phyloP scores from a whole-genome alignment of 2,329 filamentous ascomycete species.

The Microdochium nivale region DNA sequence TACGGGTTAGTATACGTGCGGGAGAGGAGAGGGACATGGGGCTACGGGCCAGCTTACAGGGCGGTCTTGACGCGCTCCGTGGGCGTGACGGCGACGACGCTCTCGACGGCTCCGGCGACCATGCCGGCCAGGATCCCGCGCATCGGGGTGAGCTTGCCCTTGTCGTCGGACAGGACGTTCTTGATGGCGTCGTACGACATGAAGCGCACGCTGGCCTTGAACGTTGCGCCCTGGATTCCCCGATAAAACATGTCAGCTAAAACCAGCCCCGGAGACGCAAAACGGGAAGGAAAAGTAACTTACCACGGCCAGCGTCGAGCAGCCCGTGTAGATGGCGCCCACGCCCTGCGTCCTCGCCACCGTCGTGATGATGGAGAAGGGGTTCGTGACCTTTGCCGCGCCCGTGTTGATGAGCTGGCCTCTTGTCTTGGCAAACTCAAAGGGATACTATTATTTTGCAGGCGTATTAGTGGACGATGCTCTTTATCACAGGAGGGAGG shows the following conservation, averaged over 20 bases:
- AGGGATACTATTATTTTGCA: slow-evolving; percentile 35
- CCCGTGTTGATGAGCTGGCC: slow-evolving; percentile 35
- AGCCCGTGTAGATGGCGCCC: slow-evolving; percentile 52
- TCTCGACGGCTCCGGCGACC: slow-evolving; percentile 52
- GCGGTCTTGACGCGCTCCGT: slow-evolving; percentile 63
- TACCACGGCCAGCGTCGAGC: slow-evolving; percentile 38
- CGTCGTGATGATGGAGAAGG: slow-evolving; percentile 42
- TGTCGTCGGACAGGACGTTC: slow-evolving; percentile 43
- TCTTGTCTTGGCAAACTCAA: slow-evolving; percentile 57
- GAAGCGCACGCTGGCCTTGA: slow-evolving; percentile 59
- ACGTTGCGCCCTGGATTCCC: slow-evolving; percentile 45
- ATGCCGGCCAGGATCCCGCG: slow-evolving; percentile 56
- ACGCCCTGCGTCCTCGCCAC: slow-evolving; percentile 49
- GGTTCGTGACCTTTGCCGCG: slow-evolving; percentile 33
- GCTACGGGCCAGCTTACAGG: slow-evolving; percentile 20
- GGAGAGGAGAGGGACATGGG: neutral
- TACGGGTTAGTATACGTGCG: neutral
- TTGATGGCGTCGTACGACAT: slow-evolving; percentile 59
- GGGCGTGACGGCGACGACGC: slow-evolving; percentile 56
- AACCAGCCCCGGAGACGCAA: neutral
- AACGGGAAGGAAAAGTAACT: too few species aligned
- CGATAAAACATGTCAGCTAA: neutral
- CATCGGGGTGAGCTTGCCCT: slow-evolving; percentile 44
- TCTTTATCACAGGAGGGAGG: neutral
- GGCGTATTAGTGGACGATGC: neutral